Percentiles rank a stretch among this genome's conserved stretches.
Conservation (phyloP, 768 basidiomycete genomes). For the Mrakia blollopis region DNA sequence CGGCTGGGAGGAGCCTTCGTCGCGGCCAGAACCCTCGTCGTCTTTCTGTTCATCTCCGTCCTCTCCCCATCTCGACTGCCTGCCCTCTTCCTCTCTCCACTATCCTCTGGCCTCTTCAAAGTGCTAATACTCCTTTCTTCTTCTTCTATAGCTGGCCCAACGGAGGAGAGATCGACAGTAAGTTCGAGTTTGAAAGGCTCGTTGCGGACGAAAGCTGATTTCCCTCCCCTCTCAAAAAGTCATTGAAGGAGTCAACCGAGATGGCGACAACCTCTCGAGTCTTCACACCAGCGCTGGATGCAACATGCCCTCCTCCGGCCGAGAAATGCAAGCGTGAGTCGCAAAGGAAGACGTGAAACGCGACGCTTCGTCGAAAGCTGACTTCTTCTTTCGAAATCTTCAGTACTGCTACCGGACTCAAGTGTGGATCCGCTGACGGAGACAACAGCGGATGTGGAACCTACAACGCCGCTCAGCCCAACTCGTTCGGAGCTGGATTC, state of each 20-base stretch:
- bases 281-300: conserved; percentile 19
- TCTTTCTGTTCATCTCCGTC: no score
- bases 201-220: no score
- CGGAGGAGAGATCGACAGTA: conserved; percentile 24
- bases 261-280: neutral
- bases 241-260: conserved; percentile 16
- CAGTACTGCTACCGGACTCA: neutral
- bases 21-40: no score
- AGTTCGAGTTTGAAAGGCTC: no score
- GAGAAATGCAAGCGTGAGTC: conserved; percentile 52
- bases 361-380: neutral
- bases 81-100: no score
- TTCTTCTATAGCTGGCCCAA: no score
- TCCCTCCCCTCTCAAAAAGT: neutral
- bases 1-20: no score
- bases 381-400: neutral
- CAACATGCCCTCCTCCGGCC: conserved; percentile 46
- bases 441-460: conserved; percentile 2
- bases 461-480: neutral
- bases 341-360: neutral
- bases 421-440: neutral
- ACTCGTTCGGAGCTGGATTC: neutral
- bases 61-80: no score
- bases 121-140: no score
- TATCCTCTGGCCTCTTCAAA: neutral